These are phyloP conservation scores for Podosphaera leucotricha DNA, from an alignment of 2,329 filamentous ascomycete species.

Conservation along the genomic window DNA sequence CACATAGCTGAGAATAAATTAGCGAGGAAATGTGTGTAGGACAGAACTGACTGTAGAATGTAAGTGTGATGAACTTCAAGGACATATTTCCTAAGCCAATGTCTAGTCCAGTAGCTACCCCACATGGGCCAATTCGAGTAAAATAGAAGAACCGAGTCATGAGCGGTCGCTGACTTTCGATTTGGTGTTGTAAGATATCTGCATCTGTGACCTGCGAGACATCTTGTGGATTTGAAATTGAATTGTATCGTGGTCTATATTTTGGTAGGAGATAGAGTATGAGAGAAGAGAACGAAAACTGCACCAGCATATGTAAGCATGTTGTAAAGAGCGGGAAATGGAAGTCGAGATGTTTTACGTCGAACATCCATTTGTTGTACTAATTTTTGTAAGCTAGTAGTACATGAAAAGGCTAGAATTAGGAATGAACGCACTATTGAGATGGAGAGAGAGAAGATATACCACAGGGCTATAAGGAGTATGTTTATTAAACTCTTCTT, in stretches of 20 bases:
- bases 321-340: conserved; percentile 90
- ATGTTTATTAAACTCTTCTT: conserved; percentile 49
- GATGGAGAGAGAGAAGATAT: conserved; percentile 77
- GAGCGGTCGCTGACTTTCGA: conserved; percentile 21
- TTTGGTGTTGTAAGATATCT: conserved; percentile 12
- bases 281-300: conserved; percentile 56
- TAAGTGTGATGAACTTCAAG: conserved; percentile 84
- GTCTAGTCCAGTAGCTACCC: conserved; percentile 76
- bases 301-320: conserved; percentile 83
- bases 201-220: conserved; percentile 11
- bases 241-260: conserved; percentile 40
- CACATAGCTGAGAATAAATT: conserved; percentile 49
- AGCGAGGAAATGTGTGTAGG: conserved; percentile 1
- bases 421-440: conserved; percentile 42
- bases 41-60: conserved; percentile 60
- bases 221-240: conserved; percentile 15
- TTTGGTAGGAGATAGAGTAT: conserved; percentile 68
- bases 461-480: conserved; percentile 69
- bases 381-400: conserved; percentile 17
- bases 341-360: conserved; percentile 63
- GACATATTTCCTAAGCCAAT: conserved; percentile 93
- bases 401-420: not conserved
- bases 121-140: conserved; percentile 76
- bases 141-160: conserved; percentile 86
- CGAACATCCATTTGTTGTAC: conserved; percentile 99